Evolutionary conservation across 352 stramenopile genomes (phyloP).

Genomic region (Peronospora belbahrii): DNA sequence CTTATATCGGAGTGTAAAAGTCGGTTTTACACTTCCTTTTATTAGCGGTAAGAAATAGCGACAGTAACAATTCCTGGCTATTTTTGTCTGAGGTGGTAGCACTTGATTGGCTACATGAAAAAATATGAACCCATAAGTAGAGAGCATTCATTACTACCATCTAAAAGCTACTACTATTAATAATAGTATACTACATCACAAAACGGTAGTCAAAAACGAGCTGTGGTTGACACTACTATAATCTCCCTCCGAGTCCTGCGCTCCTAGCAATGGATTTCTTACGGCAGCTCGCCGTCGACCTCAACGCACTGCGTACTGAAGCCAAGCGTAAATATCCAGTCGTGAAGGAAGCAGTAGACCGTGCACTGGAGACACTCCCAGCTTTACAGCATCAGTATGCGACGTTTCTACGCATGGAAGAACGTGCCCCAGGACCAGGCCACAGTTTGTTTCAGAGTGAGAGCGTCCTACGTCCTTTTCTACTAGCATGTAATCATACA

Average conservation of each 20-base stretch:
- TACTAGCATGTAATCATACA: slow-evolving; percentile 95
- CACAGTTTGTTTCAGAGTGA: slow-evolving; percentile 91
- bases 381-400: slow-evolving; percentile 93
- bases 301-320: slow-evolving; percentile 76
- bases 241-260: neutral
- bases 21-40: no score
- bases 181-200: no score
- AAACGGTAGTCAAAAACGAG: no score
- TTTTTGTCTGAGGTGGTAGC: no score
- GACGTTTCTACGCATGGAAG: slow-evolving; percentile 66
- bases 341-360: slow-evolving; percentile 94
- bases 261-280: slow-evolving; percentile 86
- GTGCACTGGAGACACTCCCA: slow-evolving; percentile 89
- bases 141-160: no score
- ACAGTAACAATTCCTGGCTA: no score
- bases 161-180: no score
- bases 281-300: slow-evolving; percentile 82
- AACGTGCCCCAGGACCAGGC: slow-evolving; percentile 73
- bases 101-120: no score
- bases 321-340: slow-evolving; percentile 88
- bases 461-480: slow-evolving; percentile 93
- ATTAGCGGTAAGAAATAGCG: no score
- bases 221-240: no score
- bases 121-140: no score
- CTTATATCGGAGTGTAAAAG: no score